Evolutionary conservation across 1,284 basidiomycete species (phyloP), one percentile per base, ranked within the genome.

Genomic region (Chalciporus sp.): DNA sequence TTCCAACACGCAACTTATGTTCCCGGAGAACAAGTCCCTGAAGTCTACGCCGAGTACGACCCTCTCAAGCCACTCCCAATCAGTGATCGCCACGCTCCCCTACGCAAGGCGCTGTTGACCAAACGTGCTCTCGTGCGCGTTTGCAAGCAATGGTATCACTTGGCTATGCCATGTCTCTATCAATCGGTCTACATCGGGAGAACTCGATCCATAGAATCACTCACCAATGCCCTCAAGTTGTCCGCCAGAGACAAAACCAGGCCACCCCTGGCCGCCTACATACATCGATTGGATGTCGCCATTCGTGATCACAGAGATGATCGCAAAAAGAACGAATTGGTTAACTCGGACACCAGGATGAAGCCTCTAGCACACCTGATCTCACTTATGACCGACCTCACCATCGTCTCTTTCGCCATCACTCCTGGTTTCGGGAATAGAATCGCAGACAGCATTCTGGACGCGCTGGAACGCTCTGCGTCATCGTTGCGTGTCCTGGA

Each of bases 101-200:
- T 62, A 19, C 60, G 61, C 37, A 53, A 51, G 23, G 51, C 55
- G 6, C 54, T 75, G 55, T 28, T 70, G 35, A 74, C 71, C 23
- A 74, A 72, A 53, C 61, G 69, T 6, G 56, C 63, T 50, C 58
- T 78, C 26, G 67, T 74, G 1, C 66, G 67, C 2, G 76, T 78
- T 28, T 77, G 71, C 60, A 75, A 61, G 49, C 56, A 62, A 47
- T 77, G 76, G 76, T 67, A 66, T 47, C 58, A 60, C 16, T 59
- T 76, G 42, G 67, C 73, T 16, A 56, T 53, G 8, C 64, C 63
- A 1, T 58, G 58, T 26, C 71, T 74, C 23, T 76, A 76, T 48
- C 60, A 61, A 42, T 67, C 65, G 17, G 51, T 74, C 1, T 62
- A 64, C 27, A 56, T 75, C 5, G 59, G 65, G 4, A 63, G 60